Evolutionary conservation across 495 filamentous ascomycete genomes (phyloP).

Genomic region (Bacidia rubella): DNA sequence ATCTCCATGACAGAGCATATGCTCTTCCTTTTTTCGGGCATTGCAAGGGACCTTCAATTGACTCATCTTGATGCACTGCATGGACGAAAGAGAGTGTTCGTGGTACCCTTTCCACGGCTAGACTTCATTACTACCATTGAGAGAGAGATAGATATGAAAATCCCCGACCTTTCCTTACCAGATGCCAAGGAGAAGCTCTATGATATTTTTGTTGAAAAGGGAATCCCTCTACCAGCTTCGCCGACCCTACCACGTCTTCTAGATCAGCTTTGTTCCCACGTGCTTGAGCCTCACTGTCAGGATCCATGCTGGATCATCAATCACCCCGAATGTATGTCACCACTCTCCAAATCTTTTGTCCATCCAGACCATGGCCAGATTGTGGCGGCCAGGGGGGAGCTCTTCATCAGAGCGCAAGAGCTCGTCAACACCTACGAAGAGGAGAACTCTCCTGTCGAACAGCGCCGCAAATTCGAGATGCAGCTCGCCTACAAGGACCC

Average conservation of each 20-base stretch:
- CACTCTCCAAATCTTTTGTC: constrained; percentile 74
- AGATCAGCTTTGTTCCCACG: constrained; percentile 62
- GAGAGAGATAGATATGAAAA: constrained; percentile 39
- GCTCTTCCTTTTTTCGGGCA: constrained; percentile 41
- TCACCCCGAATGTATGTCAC: constrained; percentile 83
- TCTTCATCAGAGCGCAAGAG: constrained; percentile 71
- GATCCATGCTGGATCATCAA: constrained; percentile 80
- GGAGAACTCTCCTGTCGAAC: constrained; percentile 84
- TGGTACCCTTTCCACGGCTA: constrained; percentile 47
- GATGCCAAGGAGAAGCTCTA: constrained; percentile 43
- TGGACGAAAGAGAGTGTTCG: constrained; percentile 42
- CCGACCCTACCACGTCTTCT: constrained; percentile 67
- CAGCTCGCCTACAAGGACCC: constrained; percentile 36
- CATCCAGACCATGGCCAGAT: constrained; percentile 46
- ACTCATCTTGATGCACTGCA: constrained; percentile 34
- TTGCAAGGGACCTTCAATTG: constrained; percentile 36
- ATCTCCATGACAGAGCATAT: constrained; percentile 60
- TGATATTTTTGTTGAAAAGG: constrained; percentile 41
- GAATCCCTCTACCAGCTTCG: constrained; percentile 35
- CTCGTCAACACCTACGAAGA: constrained; percentile 95
- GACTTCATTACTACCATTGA: constrained; percentile 78
- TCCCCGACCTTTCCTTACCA: constrained; percentile 52
- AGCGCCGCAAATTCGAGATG: constrained; percentile 67
- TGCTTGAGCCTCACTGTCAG: constrained; percentile 58
- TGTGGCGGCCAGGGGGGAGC: constrained; percentile 70